Base-by-base conservation (phyloP, 805 yeast genomes). In the Lipomyces lipofer region DNA sequence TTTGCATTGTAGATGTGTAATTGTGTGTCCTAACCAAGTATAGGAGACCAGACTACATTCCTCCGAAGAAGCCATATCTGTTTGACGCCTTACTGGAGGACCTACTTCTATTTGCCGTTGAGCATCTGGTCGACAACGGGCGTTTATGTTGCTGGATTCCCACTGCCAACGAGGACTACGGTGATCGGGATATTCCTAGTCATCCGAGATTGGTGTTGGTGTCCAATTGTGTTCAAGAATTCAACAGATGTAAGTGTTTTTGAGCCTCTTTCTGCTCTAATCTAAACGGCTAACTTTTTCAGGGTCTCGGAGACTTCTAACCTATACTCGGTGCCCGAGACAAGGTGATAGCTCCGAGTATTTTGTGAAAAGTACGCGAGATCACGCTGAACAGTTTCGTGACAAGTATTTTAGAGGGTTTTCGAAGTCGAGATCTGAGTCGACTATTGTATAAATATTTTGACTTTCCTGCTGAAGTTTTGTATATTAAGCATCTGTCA, bases 121-220 rank as follows among this genome's bases (percentile, higher is more conserved):
- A 77, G 12, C 79, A 91, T 63, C 75, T 94, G 50, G 87, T 86
- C 0, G 71, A 82, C 2, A 81, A 80, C 6, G 96, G 97, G 0
- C 75, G 98, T 59, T 75, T 94, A 32, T 88, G 94, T 25, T 91
- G 90, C 69, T 94, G 99, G 99, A 88, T 91, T 94, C 99, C 99
- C 0, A 86, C 95, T 1, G 95, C 97, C 1, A 90, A 91, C 67
- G 95, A 88, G 64, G 95, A 87, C 62, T 82, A 79, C 59, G 76
- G 81, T 2, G 80, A 77, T 52, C 81, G 86, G 43, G 74, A 78
- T 49, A 82, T 91, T 24, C 98, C 98, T 4, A 83, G 81, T 63
- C 97, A 94, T 69, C 76, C 80, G 57, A 80, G 79, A 40, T 69
- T 94, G 54, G 86, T 86, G 64, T 74, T 90, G 63, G 72, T 84